Conservation (phyloP, 805 yeast genomes). For the Lipomyces sp. region DNA sequence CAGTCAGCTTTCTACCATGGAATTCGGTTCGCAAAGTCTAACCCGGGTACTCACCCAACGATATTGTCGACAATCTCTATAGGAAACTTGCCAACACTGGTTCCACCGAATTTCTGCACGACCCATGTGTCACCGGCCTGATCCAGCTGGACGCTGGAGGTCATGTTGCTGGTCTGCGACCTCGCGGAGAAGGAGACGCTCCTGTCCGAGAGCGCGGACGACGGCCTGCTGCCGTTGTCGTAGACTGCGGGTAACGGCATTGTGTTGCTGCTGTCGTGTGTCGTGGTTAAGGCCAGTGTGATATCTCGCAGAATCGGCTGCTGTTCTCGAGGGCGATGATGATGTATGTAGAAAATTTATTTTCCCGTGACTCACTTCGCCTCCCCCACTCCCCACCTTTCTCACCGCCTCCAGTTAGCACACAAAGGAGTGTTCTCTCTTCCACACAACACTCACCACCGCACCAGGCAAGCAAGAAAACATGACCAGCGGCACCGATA, state of each 20-base stretch:
- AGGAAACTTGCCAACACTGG: slow-evolving; percentile 94
- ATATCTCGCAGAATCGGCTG: too few relatives aligned
- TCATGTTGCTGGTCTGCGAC: not conserved
- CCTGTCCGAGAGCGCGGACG: not conserved
- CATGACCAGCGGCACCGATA: not conserved
- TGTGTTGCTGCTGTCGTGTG: not conserved
- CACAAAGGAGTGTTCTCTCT: too few relatives aligned
- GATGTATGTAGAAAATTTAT: too few relatives aligned
- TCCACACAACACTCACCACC: too few relatives aligned
- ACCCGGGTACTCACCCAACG: slow-evolving; percentile 42
- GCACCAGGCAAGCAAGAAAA: not conserved
- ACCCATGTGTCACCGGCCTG: slow-evolving; percentile 47
- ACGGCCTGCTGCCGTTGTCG: slow-evolving; percentile 6
- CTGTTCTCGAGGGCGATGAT: too few relatives aligned
- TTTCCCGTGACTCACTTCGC: too few relatives aligned
- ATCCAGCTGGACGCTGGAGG: slow-evolving; percentile 14
- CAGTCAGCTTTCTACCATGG: not conserved
- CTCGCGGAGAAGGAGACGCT: not conserved
- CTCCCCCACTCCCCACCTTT: too few relatives aligned
- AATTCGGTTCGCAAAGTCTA: too few relatives aligned
- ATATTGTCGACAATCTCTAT: slow-evolving; percentile 80
- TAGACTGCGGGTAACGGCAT: slow-evolving; percentile 2
- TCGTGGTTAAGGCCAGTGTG: not conserved
- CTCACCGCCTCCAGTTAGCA: too few relatives aligned
- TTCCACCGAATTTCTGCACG: slow-evolving; percentile 96